Conservation (phyloP, 768 basidiomycete genomes). For the Hypholoma fasciculare region DNA sequence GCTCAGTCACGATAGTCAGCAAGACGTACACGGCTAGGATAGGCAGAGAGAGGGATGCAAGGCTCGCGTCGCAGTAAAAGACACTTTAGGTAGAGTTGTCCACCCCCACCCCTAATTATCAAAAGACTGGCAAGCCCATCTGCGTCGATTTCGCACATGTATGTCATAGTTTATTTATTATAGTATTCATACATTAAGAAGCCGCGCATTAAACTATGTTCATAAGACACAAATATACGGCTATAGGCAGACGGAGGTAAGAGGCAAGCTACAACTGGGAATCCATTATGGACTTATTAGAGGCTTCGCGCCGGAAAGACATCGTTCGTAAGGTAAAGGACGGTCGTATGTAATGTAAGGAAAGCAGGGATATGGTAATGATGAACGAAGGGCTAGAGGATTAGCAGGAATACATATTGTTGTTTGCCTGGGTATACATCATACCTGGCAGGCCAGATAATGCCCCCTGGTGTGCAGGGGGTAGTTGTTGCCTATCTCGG, state of each 20-base stretch:
- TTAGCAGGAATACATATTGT: constrained; percentile 3
- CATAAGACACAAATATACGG: too few species aligned
- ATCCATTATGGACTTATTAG: too few species aligned
- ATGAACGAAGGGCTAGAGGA: not conserved
- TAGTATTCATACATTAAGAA: not conserved
- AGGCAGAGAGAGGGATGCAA: constrained; percentile 47
- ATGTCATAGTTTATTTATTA: not conserved
- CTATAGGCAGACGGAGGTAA: too few species aligned
- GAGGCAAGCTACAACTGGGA: not conserved
- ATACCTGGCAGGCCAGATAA: constrained; percentile 8
- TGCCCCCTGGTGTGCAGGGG: constrained; percentile 1
- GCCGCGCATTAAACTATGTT: not conserved
- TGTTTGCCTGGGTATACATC: constrained; percentile 8
- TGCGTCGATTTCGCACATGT: not conserved
- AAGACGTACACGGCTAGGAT: constrained; percentile 64
- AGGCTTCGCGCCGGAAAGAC: not conserved
- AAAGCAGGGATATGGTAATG: not conserved
- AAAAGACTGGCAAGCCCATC: too few species aligned
- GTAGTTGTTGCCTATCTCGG: not conserved
- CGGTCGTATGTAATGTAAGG: not conserved
- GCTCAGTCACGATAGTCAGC: constrained; percentile 77
- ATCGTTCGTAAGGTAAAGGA: not conserved
- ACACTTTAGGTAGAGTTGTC: not conserved
- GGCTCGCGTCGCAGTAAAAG: not conserved
- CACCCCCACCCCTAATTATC: too few species aligned